phyloP scores from a whole-genome alignment of 2,329 filamentous ascomycete species.

The Fusarium abutilonis region DNA sequence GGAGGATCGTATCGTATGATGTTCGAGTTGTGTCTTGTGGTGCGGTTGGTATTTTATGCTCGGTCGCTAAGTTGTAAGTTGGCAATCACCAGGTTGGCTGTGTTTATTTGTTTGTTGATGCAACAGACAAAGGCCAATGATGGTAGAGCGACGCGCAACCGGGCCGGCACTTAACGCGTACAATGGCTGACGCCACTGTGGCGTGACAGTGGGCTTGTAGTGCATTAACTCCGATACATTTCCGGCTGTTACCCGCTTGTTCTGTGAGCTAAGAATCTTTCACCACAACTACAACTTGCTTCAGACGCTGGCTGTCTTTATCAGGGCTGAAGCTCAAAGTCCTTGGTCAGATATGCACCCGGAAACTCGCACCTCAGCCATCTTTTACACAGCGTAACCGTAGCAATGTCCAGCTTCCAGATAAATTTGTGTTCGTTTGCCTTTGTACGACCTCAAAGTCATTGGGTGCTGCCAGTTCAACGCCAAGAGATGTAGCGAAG shows the following conservation, averaged over 20 bases:
- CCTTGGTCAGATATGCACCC: neutral
- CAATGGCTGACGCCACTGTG: too few relatives aligned
- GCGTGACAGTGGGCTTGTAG: too few relatives aligned
- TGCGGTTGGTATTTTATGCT: neutral
- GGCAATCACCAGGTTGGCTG: neutral
- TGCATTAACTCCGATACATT: too few relatives aligned
- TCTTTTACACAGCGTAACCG: neutral
- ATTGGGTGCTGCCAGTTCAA: neutral
- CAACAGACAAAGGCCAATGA: neutral
- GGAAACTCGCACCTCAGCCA: neutral
- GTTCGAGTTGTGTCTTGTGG: too few relatives aligned
- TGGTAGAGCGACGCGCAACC: neutral
- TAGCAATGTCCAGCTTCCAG: neutral
- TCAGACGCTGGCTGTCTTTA: neutral
- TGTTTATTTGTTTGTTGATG: neutral
- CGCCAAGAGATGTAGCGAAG: neutral
- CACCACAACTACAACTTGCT: too few relatives aligned
- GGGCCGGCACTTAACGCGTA: neutral
- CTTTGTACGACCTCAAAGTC: neutral
- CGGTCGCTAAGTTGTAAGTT: neutral
- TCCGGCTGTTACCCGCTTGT: too few relatives aligned
- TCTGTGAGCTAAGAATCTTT: too few relatives aligned
- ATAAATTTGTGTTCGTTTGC: neutral
- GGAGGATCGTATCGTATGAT: neutral
- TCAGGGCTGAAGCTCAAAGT: neutral